Conservation (phyloP, 352 stramenopile species). For the Saprolegnia diclina region DNA sequence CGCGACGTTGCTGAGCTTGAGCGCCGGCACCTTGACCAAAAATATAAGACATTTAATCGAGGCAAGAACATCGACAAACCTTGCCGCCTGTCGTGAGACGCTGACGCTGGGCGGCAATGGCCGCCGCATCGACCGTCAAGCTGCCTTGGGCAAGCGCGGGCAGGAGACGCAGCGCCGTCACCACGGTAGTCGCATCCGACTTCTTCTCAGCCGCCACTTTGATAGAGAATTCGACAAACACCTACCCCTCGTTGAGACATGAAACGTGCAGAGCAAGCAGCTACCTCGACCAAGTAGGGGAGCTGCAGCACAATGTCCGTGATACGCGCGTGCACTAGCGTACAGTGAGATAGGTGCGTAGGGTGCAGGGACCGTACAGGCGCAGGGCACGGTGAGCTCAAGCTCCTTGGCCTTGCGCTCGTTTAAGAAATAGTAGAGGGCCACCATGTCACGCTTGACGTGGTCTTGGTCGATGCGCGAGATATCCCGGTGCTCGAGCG, state of each 20-base stretch:
- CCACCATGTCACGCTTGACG: constrained; percentile 55
- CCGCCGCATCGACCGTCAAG: constrained; percentile 53
- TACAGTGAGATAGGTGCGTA: neutral
- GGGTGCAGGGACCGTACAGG: constrained; percentile 34
- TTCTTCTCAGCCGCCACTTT: constrained; percentile 52
- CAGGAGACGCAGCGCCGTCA: constrained; percentile 55
- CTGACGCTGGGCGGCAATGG: constrained; percentile 51
- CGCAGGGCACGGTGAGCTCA: constrained; percentile 57
- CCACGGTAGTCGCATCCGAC: constrained; percentile 44
- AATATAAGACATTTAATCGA: too few relatives aligned
- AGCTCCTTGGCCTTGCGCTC: constrained; percentile 55
- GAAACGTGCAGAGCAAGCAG: too few relatives aligned
- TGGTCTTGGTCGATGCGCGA: constrained; percentile 17
- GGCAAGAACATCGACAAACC: too few relatives aligned
- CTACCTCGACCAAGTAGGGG: constrained; percentile 68
- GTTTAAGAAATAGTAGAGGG: constrained; percentile 64
- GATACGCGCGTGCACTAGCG: constrained; percentile 51
- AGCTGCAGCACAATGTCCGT: constrained; percentile 67
- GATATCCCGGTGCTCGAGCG: constrained; percentile 22
- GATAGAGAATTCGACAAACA: constrained; percentile 41
- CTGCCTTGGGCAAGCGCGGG: constrained; percentile 65
- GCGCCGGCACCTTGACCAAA: constrained; percentile 4
- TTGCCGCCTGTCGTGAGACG: constrained; percentile 33
- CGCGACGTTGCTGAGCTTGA: constrained; percentile 35
- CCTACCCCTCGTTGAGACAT: neutral